Percentiles rank a stretch among this genome's conserved stretches.
Evolutionary conservation across 352 stramenopile genomes (phyloP).

Genomic region (Phytophthora tentaculata): DNA sequence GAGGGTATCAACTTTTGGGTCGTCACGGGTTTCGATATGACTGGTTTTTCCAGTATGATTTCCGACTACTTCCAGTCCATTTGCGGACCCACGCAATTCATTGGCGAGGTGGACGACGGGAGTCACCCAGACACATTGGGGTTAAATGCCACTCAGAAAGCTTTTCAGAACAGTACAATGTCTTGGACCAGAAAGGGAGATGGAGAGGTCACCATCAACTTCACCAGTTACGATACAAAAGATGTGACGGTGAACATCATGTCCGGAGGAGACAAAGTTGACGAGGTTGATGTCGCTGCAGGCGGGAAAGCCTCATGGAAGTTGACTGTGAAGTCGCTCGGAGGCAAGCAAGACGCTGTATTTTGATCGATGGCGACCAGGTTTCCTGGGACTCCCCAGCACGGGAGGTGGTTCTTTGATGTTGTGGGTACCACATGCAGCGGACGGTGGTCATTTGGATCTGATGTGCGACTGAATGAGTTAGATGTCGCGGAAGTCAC

Average conservation of each 20-base stretch:
- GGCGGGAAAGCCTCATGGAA: conserved; percentile 46
- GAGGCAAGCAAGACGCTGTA: conserved; percentile 71
- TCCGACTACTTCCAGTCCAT: conserved; percentile 39
- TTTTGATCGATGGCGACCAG: conserved; percentile 35
- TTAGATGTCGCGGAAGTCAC: too few relatives aligned
- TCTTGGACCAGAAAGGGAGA: conserved; percentile 53
- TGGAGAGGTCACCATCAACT: conserved; percentile 46
- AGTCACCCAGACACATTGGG: conserved; percentile 45
- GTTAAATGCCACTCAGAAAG: conserved; percentile 42
- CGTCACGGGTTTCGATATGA: conserved; percentile 29
- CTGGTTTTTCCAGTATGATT: conserved; percentile 31
- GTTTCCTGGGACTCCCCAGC: too few relatives aligned
- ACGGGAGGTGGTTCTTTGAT: conserved; percentile 31
- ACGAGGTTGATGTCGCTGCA: conserved; percentile 45
- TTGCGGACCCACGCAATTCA: conserved; percentile 31
- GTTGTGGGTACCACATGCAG: conserved; percentile 54
- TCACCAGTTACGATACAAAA: conserved; percentile 51
- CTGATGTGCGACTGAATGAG: conserved; percentile 58
- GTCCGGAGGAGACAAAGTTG: conserved; percentile 51
- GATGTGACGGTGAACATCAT: conserved; percentile 57
- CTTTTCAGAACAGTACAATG: conserved; percentile 44
- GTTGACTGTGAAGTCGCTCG: conserved; percentile 37
- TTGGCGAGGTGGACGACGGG: conserved; percentile 43
- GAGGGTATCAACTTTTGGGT: conserved; percentile 24
- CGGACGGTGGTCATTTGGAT: conserved; percentile 49